phyloP scores from a whole-genome alignment of 2,329 filamentous ascomycete genomes.

The Ilyonectria destructans region DNA sequence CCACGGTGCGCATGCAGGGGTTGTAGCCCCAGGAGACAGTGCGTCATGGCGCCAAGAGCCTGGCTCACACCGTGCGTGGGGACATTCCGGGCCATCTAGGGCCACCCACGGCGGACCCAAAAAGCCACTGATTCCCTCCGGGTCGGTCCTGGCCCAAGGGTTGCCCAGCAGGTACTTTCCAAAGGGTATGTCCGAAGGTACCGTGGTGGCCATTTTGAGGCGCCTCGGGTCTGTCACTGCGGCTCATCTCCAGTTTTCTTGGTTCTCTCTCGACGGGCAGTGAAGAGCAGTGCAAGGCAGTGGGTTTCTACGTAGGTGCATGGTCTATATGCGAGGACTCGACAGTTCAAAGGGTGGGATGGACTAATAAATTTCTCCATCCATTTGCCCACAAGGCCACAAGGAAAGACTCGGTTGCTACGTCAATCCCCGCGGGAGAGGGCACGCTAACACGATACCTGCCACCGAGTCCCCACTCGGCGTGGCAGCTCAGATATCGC shows the following conservation, averaged over 20 bases:
- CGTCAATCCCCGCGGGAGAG: conserved; percentile 41
- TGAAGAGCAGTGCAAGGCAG: background rate
- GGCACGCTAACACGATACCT: conserved; percentile 43
- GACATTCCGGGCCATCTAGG: conserved; percentile 8
- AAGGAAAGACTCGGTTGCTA: conserved; percentile 34
- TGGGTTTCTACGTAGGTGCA: background rate
- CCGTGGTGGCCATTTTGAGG: background rate
- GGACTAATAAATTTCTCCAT: conserved; percentile 29
- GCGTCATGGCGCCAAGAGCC: background rate
- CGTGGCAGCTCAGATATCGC: conserved; percentile 21
- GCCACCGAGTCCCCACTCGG: conserved; percentile 33
- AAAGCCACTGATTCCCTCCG: conserved; percentile 26
- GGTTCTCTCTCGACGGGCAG: background rate
- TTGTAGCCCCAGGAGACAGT: background rate
- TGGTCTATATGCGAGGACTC: background rate
- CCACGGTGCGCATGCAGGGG: conserved; percentile 12
- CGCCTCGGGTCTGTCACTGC: background rate
- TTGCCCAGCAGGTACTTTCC: background rate
- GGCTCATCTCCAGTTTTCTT: background rate
- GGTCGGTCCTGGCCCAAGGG: conserved; percentile 9
- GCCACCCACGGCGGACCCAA: conserved; percentile 22
- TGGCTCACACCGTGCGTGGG: conserved; percentile 12
- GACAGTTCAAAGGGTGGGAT: conserved; percentile 14
- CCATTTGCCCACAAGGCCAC: conserved; percentile 27
- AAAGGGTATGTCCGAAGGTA: conserved; percentile 18